Evolutionary conservation across 192 early-diverging fungal species (phyloP), one percentile per base, ranked within the genome.

Genomic region (Martensiomyces pterosporus): DNA sequence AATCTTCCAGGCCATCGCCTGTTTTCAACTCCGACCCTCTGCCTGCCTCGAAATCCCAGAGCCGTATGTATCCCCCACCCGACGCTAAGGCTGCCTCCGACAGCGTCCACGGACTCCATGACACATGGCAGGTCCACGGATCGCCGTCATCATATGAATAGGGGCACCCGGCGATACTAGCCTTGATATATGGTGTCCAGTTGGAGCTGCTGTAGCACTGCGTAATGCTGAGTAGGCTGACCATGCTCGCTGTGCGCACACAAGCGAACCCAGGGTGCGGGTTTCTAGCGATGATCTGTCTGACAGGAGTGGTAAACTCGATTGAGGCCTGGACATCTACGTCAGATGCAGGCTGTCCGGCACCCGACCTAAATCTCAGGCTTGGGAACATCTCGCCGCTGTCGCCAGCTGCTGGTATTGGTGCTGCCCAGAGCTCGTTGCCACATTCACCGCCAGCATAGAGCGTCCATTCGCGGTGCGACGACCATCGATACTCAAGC

Each of bases 171-270:
- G 25, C 60, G 13, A 59, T 13, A 21, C 37, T 21, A 6, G 48
- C 52, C n/a, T 33, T 24, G 3, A 67, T 15, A 24, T 16, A 16
- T 12, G 57, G 49, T 10, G 24, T 24, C 36, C 25, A 17, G 15
- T 25, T 22, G 0, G 39, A 13, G 6, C 38, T 39, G 12, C 39
- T 37, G 43, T 54, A 39, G 12, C 25, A 16, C 48, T 67, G 49
- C 6, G 45, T 33, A 16, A 56, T 21, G 21, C 26, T 24, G 3
- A 64, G 18, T 18, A 60, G 26, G 23, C 26, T 26, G 10, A 46
- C 68, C 68, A 65, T 60, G 46, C 62, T 65, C 41, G 60, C 62
- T 1, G 68, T 72, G 40, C 68, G 68, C 44, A 72, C 54, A n/a
- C 61, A 60, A 2, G 40, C 62, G 21, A 52, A 43, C 1, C 62